Base-by-base conservation (phyloP, 2,329 filamentous ascomycete genomes). In the Penicillium sumatraense region DNA sequence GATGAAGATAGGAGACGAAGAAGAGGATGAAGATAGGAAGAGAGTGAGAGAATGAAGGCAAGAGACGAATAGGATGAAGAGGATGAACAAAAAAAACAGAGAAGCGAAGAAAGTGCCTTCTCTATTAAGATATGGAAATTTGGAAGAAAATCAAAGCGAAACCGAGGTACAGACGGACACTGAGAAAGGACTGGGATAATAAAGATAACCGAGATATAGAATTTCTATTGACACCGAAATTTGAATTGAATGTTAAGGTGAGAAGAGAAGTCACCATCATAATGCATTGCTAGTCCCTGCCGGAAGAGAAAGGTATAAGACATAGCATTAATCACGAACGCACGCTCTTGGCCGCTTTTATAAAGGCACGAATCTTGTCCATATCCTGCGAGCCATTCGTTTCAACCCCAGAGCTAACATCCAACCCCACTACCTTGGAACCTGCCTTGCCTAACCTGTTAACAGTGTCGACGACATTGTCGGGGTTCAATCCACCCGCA, bases 371-470 rank as follows among this genome's bases (percentile, higher is more conserved):
- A 63, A 99, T 98, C 78, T 89, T 96, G 16, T 86, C 84, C 54
- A 93, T 67, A 73, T 88, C 89, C 75, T 99, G 95, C 69, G 86
- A 80, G 2, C 92, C 93, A 64, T 89, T 84, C 31, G 86, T 87
- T 75, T 98, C 95, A 2, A 99, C 92, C 0, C 96, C 96, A 68
- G 91, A 96, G 73, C 92, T 96, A 18, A 96, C 91, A 78, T 99
- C 95, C 3, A 99, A 89, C 2, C 89, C 93, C 29, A 92, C 78
- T 11, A 97, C 84, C 56, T 87, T 85, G 9, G 80, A 80, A 23
- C 80, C 79, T 9, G 85, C 72, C 6, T 83, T 78, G 0, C 86
- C 88, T 14, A 93, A 77, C 13, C 83, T 81, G 20, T 80, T 77
- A 16, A 99, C 78, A 7, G 85, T 82, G 5, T 85, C 79, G 1